Evolutionary conservation across 2,329 filamentous ascomycete genomes (phyloP), one percentile per base, ranked within the genome.

Genomic region (Fusarium chlamydosporum): DNA sequence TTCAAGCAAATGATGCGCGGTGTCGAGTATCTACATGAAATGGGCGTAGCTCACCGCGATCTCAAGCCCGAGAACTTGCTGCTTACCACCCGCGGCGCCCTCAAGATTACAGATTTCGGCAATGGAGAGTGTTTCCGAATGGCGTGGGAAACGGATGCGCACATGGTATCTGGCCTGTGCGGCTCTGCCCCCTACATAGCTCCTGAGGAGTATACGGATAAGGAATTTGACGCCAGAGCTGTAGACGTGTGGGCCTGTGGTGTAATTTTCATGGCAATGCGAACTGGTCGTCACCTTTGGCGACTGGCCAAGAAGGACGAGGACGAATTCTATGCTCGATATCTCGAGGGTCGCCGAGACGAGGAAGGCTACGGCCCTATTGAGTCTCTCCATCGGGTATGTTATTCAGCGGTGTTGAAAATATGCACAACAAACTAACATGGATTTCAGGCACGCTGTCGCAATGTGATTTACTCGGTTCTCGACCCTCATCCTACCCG

Each of bases 231-330:
- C 76, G 96, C 96, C 31, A 88, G 96, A 60, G 95, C 96, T n/a
- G 95, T 99, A 48, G 96, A 99, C 76, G 91, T 98, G 15, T 99
- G 96, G 96, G 96, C 96, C 26, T 97, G 94, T 64, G 96, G 96
- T 77, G 96, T 99, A 52, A 99, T 99, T 63, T 99, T 99, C 82
- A 99, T 99, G 96, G 96, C 96, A 15, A 99, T 99, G 96, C 88
- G 96, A 61, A 98, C 95, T 3, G 96, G 96, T 7, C 88, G 96
- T 54, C 96, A 99, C 79, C 85, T 99, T 10, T 99, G 96, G 96
- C 91, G 94, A 56, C 89, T 97, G n/a, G 96, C 96, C 8, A 95
- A 95, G 80, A 96, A 94, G 80, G 94, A 97, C 56, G 95, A 98
- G 71, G 96, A 99, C 75, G 96, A 98, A 76, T 99, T 98, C 74